Evolutionary conservation across 441 rosid species (phyloP), one percentile per base, ranked within the genome.

Genomic region (Populus tomentosa): DNA sequence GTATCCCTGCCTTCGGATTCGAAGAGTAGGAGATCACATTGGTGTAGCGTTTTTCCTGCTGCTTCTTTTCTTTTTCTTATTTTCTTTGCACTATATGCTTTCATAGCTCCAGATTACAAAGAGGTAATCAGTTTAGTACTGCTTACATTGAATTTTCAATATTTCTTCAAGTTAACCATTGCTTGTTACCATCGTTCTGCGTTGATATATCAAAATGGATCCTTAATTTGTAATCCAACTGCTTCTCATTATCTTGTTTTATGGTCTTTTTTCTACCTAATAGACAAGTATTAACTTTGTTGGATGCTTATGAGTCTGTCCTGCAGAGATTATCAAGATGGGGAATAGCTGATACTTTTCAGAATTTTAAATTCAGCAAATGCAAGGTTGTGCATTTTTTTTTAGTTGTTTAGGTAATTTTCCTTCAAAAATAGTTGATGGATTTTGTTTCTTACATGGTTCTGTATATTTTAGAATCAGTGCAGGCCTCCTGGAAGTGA

Each of bases 401-500:
- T 72, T 40, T 71, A 23, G 6, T 36, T n/a, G 5, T 7, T 26
- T 5, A 26, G 10, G 2, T 11, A 56, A 20, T 53, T 6, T n/a
- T 5, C 24, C 10, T 46, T 36, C 6, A 71, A 33, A 13, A 35
- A 1, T 13, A 62, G 10, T 23, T 21, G 10, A 18, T 50, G 35
- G 5, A 1, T 23, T 40, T 65, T 26, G 59, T 70, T 78, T 76
- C 80, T 82, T 70, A 79, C 21, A 30, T 79, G 56, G 77, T 42
- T 82, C 63, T 79, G 5, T 69, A 70, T 62, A 70, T 70, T 76
- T 76, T 72, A 90, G 92, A 81, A 76, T 80, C 79, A 42, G 26
- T 87, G 91, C 82, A 84, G 83, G 77, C 88, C 86, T 74, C 80
- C 71, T 75, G 94, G 95, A 83, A 88, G 82, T 77, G 89, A 89